These are phyloP conservation scores for Cyberlindnera euphorbiiphila DNA, from an alignment of 805 yeast species.

Conservation along the genomic window DNA sequence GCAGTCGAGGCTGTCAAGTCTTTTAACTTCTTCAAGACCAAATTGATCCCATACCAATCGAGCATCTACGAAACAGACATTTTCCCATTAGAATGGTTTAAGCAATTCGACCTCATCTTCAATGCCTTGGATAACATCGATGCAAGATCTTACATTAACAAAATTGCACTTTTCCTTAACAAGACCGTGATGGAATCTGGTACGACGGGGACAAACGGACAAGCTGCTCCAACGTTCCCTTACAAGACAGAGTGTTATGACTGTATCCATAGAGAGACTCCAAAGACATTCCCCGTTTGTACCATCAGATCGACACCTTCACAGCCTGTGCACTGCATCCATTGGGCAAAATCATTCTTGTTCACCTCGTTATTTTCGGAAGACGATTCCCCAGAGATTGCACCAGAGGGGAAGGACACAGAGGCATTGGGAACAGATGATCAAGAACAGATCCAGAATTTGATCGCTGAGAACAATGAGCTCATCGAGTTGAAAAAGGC, in stretches of 20 bases:
- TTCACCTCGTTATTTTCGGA: constrained; percentile 77
- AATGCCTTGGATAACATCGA: constrained; percentile 93
- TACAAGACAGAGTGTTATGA: constrained; percentile 87
- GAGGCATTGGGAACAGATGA: constrained; percentile 58
- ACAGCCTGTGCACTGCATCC: constrained; percentile 91
- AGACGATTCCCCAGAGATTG: constrained; percentile 31
- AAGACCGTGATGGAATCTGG: constrained; percentile 90
- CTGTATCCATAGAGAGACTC: constrained; percentile 81
- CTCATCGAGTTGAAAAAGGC: constrained; percentile 44
- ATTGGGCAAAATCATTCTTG: constrained; percentile 94
- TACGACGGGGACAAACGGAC: constrained; percentile 93
- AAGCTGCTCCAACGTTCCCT: constrained; percentile 87
- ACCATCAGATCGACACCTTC: constrained; percentile 97
- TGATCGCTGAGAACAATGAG: constrained; percentile 66
- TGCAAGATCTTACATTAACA: constrained; percentile 87
- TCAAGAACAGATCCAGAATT: constrained; percentile 58
- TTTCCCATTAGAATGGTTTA: constrained; percentile 76
- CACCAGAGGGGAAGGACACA: constrained; percentile 31
- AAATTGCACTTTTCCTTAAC: constrained; percentile 66
- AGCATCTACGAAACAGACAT: constrained; percentile 73
- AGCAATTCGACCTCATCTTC: constrained; percentile 71
- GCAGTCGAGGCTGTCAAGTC: constrained; percentile 77
- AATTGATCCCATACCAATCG: constrained; percentile 76
- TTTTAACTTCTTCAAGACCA: constrained; percentile 60
- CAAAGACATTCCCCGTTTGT: constrained; percentile 92